Percentiles rank a stretch among this genome's conserved stretches.
Conservation (phyloP, 352 stramenopile species). For the Globisporangium emineosum region DNA sequence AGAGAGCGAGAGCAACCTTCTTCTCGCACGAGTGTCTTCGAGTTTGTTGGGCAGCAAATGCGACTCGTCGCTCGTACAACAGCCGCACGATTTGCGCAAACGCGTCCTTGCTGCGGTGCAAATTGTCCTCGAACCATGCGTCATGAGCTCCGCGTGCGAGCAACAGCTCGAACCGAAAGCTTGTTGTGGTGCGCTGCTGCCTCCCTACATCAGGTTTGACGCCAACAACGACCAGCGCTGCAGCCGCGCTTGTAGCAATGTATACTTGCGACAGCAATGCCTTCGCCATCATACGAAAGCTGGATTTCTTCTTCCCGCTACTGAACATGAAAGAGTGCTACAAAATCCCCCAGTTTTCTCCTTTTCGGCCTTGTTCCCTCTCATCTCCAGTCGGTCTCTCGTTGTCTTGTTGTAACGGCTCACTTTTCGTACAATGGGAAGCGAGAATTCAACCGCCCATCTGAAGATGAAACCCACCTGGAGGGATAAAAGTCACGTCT, state of each 20-base stretch:
- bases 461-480: no score
- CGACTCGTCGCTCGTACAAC: neutral
- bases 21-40: neutral
- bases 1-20: neutral
- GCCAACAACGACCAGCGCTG: neutral
- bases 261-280: neutral
- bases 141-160: neutral
- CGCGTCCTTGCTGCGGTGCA: neutral
- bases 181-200: constrained; percentile 1
- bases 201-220: neutral
- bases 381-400: no score
- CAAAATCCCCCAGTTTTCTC: no score
- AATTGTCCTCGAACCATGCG: neutral
- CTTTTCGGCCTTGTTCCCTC: no score
- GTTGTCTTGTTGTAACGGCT: no score
- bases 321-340: no score
- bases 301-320: no score
- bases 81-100: neutral
- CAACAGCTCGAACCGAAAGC: neutral
- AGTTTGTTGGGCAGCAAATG: neutral
- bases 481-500: no score
- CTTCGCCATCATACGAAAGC: neutral
- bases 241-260: neutral
- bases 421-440: no score
- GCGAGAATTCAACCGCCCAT: no score